Percentiles rank a stretch among this genome's conserved stretches.
These are phyloP conservation scores for Lichtheimia hyalospora DNA, from an alignment of 371 early-diverging fungal genomes.

Conservation along the genomic window DNA sequence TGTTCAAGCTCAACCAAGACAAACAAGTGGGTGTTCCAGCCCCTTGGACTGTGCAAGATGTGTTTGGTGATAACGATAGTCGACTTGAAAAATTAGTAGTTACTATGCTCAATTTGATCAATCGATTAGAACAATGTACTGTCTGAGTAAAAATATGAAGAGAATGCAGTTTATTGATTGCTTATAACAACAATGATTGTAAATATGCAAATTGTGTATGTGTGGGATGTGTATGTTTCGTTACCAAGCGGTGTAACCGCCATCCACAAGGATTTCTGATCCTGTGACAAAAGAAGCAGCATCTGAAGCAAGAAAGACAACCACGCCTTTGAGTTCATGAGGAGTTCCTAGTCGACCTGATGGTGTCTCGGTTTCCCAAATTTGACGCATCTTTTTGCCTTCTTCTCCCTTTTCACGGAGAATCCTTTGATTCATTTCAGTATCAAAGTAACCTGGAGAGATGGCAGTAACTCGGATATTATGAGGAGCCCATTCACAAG, in stretches of 20 bases:
- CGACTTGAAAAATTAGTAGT: not conserved
- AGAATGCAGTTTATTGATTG: too few species aligned
- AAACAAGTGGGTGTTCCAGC: slow-evolving; percentile 1
- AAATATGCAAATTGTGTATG: too few species aligned
- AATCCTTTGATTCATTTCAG: slow-evolving; percentile 32
- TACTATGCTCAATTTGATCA: not conserved
- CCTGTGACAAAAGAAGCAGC: slow-evolving; percentile 40
- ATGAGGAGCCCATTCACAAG: slow-evolving; percentile 49
- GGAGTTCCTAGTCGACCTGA: slow-evolving; percentile 36
- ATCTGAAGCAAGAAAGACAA: slow-evolving; percentile 35
- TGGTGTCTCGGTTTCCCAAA: slow-evolving; percentile 35
- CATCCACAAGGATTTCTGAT: slow-evolving; percentile 41
- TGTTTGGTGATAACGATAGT: not conserved
- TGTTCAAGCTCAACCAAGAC: not conserved
- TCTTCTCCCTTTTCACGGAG: slow-evolving; percentile 30
- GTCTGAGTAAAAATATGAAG: too few species aligned
- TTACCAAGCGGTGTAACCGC: slow-evolving; percentile 41
- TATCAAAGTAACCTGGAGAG: slow-evolving; percentile 45
- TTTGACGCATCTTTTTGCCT: slow-evolving; percentile 22
- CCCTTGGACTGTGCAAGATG: not conserved
- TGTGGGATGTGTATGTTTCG: too few species aligned
- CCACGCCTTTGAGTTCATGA: slow-evolving; percentile 40
- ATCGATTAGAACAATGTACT: not conserved
- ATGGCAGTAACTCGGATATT: slow-evolving; percentile 43
- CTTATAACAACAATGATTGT: too few species aligned